These are phyloP conservation scores for Huiozyma sinensis DNA, from an alignment of 805 yeast genomes.

Conservation along the genomic window DNA sequence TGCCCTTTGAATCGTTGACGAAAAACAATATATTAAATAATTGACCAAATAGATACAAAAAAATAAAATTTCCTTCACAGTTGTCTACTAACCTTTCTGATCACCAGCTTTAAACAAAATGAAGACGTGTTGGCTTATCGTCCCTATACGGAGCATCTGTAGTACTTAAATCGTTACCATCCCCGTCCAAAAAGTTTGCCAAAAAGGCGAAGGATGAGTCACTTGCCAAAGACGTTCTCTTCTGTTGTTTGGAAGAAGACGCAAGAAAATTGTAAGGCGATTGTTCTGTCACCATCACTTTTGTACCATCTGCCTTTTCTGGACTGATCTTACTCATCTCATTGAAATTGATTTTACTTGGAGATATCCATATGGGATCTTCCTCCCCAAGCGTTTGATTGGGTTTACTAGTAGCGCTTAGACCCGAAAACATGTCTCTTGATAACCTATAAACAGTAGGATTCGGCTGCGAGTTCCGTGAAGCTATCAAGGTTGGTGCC, in stretches of 20 bases:
- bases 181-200: slow-evolving; percentile 23
- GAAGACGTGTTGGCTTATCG: slow-evolving; percentile 10
- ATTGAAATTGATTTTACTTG: slow-evolving; percentile 21
- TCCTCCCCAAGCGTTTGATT: slow-evolving; percentile 8
- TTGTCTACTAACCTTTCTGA: too few relatives aligned
- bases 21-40: too few relatives aligned
- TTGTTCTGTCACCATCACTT: too few relatives aligned
- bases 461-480: not conserved
- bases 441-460: slow-evolving; percentile 6
- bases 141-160: slow-evolving; percentile 5
- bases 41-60: too few relatives aligned
- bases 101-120: slow-evolving; percentile 1
- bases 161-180: slow-evolving; percentile 3
- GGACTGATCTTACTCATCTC: slow-evolving; percentile 10
- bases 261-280: too few relatives aligned
- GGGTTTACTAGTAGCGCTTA: not conserved
- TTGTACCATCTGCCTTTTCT: not conserved
- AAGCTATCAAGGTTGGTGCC: not conserved
- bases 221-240: not conserved
- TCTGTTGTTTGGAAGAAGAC: too few relatives aligned
- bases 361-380: slow-evolving; percentile 28
- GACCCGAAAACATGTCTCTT: slow-evolving; percentile 8
- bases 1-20: too few relatives aligned
- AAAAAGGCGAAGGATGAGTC: slow-evolving; percentile 38
- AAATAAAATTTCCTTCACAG: too few relatives aligned